A percentile compares a stretch with the other conserved stretches of the same genome.
phyloP scores from a whole-genome alignment of 192 early-diverging fungal genomes.

The Entophlyctis luteolus region DNA sequence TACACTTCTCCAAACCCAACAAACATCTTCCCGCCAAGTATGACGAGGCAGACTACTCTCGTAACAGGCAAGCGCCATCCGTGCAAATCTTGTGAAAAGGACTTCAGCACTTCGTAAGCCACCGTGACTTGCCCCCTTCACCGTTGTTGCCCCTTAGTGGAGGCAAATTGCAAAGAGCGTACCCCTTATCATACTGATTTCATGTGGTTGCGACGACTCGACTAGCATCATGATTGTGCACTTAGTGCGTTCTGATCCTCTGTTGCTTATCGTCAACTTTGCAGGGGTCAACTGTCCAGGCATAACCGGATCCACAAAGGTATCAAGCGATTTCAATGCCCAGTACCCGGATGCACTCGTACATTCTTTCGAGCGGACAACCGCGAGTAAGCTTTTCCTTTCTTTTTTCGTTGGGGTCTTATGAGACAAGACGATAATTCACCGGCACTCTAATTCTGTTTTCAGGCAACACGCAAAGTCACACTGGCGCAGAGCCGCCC shows the following conservation, averaged over 20 bases:
- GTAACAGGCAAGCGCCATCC: background rate
- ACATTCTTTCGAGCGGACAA: conserved; percentile 23
- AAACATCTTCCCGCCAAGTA: background rate
- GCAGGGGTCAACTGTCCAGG: conserved; percentile 14
- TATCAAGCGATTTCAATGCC: background rate
- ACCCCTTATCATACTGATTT: background rate
- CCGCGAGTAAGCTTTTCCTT: background rate
- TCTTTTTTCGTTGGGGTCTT: background rate
- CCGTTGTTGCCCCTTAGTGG: background rate
- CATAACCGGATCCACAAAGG: conserved; percentile 20
- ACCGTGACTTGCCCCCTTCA: background rate
- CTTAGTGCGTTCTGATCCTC: background rate
- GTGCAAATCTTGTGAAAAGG: conserved; percentile 9
- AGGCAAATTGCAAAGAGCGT: background rate
- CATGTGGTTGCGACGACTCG: too few species aligned
- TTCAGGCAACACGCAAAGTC: conserved; percentile 1
- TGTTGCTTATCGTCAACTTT: too few species aligned
- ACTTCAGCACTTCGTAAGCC: background rate
- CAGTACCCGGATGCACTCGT: background rate
- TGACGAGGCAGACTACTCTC: background rate
- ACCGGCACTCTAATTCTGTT: background rate
- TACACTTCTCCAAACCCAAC: background rate
- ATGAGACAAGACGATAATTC: too few species aligned
- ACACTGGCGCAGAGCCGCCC: background rate
- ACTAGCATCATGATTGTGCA: background rate